Percentiles rank a stretch among this genome's conserved stretches.
Evolutionary conservation across 768 basidiomycete genomes (phyloP).

Genomic region (Hysterangium stoloniferum): DNA sequence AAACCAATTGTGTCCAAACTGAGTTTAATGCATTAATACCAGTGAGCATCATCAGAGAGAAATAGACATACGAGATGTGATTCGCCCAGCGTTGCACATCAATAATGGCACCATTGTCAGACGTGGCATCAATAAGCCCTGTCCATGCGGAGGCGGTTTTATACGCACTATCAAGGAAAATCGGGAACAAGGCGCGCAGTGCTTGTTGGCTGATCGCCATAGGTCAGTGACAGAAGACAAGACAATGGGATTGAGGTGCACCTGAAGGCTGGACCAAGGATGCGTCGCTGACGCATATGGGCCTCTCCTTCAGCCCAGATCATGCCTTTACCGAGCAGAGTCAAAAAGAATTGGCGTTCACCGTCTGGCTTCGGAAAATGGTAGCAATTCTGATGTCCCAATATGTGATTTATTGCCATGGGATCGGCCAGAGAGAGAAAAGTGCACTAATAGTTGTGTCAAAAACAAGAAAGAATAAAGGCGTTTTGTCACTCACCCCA

Average conservation of each 20-base stretch:
- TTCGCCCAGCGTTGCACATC: slow-evolving; percentile 16
- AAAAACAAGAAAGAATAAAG: slow-evolving; percentile 3
- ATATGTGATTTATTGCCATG: slow-evolving; percentile 46
- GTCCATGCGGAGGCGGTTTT: slow-evolving; percentile 13
- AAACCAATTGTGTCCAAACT: slow-evolving; percentile 15
- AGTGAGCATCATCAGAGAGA: no score
- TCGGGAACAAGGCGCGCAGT: slow-evolving; percentile 12
- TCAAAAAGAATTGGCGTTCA: slow-evolving; percentile 54
- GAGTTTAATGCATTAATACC: background rate
- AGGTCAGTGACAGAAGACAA: background rate
- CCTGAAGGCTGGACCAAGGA: slow-evolving; percentile 15
- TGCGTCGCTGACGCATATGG: slow-evolving; percentile 17
- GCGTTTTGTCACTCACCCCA: slow-evolving; percentile 33
- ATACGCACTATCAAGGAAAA: slow-evolving; percentile 14
- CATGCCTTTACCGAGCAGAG: slow-evolving; percentile 23
- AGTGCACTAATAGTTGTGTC: slow-evolving; percentile 34
- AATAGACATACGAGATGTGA: slow-evolving; percentile 13
- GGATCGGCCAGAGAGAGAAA: slow-evolving; percentile 52
- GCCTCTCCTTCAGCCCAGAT: slow-evolving; percentile 27
- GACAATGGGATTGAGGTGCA: background rate
- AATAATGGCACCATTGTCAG: slow-evolving; percentile 8
- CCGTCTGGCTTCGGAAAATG: slow-evolving; percentile 55
- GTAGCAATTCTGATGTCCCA: slow-evolving; percentile 43
- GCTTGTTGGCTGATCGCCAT: slow-evolving; percentile 8
- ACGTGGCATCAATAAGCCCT: slow-evolving; percentile 8